Evolutionary conservation across 2,329 filamentous ascomycete species (phyloP).

Genomic region (Aureobasidium lini): DNA sequence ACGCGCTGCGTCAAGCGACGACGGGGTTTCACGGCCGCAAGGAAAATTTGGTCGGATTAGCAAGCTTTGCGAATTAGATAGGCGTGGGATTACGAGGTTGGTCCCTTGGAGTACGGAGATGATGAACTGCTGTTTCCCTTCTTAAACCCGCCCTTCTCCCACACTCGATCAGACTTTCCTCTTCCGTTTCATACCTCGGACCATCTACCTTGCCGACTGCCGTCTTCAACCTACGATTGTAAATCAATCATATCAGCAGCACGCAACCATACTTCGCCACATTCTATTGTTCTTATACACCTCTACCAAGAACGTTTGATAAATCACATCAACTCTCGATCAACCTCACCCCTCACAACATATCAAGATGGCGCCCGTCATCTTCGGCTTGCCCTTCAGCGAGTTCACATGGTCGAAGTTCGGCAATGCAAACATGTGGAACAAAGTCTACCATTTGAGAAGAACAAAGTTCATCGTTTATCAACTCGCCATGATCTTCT

Average conservation of each 20-base stretch:
- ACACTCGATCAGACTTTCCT: not conserved
- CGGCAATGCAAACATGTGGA: slow-evolving; percentile 52
- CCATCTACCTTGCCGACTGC: not conserved
- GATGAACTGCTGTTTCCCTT: not conserved
- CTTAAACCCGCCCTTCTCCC: not conserved
- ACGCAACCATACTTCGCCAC: not conserved
- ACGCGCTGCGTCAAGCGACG: not conserved
- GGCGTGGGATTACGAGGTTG: not conserved
- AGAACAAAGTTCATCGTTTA: slow-evolving; percentile 54
- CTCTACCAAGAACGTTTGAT: not conserved
- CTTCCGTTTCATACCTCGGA: not conserved
- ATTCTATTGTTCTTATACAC: not conserved
- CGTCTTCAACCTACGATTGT: not conserved
- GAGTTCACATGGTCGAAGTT: slow-evolving; percentile 55
- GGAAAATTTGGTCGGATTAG: slow-evolving; percentile 3
- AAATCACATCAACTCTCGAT: not conserved
- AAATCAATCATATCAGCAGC: not conserved
- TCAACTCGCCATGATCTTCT: slow-evolving; percentile 52
- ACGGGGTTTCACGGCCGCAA: not conserved
- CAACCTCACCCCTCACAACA: not conserved
- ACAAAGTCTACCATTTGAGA: slow-evolving; percentile 44
- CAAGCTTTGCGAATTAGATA: not conserved
- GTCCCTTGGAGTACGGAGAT: not conserved
- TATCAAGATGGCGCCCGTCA: slow-evolving; percentile 33
- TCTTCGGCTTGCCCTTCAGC: slow-evolving; percentile 51